phyloP scores from a whole-genome alignment of 768 basidiomycete species.

The Sporobolomyces roseus region DNA sequence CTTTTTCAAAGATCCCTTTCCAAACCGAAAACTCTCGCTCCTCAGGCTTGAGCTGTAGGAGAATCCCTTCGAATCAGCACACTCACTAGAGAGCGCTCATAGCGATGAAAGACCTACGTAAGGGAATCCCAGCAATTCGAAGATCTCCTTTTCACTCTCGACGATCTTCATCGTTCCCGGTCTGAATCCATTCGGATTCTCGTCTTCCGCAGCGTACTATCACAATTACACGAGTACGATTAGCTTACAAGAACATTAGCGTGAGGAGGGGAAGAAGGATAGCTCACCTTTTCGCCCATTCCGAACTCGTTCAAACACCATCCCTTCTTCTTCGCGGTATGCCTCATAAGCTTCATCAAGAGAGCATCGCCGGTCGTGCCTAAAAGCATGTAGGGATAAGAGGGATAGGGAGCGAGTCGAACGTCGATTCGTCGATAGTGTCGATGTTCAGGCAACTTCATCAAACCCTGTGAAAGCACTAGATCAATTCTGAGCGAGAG shows the following conservation, averaged over 20 bases:
- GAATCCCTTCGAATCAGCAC: too few species aligned
- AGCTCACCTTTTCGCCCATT: conserved; percentile 29
- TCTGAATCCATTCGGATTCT: conserved; percentile 35
- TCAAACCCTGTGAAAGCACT: conserved; percentile 20
- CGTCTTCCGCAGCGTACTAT: conserved; percentile 17
- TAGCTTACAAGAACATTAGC: too few species aligned
- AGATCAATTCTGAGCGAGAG: too few species aligned
- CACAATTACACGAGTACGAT: too few species aligned
- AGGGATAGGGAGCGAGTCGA: conserved; percentile 23
- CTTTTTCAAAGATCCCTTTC: not conserved
- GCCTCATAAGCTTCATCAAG: conserved; percentile 35
- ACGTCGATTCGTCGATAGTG: conserved; percentile 37
- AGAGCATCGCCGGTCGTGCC: conserved; percentile 36
- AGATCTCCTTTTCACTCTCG: conserved; percentile 40
- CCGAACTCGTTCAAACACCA: conserved; percentile 39
- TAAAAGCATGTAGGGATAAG: conserved; percentile 36
- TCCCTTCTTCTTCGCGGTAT: conserved; percentile 32
- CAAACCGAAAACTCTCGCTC: conserved; percentile 26
- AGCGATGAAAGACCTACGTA: conserved; percentile 27
- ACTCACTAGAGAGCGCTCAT: too few species aligned
- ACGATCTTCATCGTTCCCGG: conserved; percentile 34
- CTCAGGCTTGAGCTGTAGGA: conserved; percentile 16
- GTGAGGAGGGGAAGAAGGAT: not conserved
- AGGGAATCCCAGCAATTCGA: conserved; percentile 32
- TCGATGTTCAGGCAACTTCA: conserved; percentile 23